Conservation (phyloP, 1,139 yeast genomes). For the Arxiozyma bovina region DNA sequence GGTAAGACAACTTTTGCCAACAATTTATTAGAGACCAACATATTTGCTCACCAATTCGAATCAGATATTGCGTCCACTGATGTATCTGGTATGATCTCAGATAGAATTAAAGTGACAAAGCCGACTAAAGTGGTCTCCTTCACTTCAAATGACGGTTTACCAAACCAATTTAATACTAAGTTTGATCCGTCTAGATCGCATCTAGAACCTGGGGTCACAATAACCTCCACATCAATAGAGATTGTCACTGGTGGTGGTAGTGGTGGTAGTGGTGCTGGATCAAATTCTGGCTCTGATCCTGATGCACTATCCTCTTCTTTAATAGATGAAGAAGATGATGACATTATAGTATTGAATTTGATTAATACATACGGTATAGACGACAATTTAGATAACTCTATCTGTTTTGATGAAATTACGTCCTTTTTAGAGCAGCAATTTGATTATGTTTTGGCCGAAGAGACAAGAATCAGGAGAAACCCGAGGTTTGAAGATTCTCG, state of each 20-base stretch:
- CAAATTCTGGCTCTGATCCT: background rate
- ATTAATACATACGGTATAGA: constrained; percentile 79
- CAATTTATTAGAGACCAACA: constrained; percentile 55
- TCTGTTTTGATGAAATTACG: constrained; percentile 61
- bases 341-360: constrained; percentile 51
- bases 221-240: constrained; percentile 58
- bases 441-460: constrained; percentile 69
- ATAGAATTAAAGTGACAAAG: constrained; percentile 28
- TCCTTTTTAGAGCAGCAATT: constrained; percentile 79
- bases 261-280: background rate
- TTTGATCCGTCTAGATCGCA: constrained; percentile 35
- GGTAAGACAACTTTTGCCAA: constrained; percentile 82
- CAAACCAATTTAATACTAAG: constrained; percentile 22
- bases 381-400: constrained; percentile 55
- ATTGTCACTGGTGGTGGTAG: constrained; percentile 17
- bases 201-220: constrained; percentile 49
- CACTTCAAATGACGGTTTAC: constrained; percentile 30
- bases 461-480: constrained; percentile 67
- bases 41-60: constrained; percentile 49
- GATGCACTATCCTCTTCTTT: background rate
- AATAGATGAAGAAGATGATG: constrained; percentile 37
- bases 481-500: constrained; percentile 72
- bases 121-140: constrained; percentile 33
- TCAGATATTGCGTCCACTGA: constrained; percentile 3
- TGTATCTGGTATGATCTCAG: constrained; percentile 2